Evolutionary conservation across 164 flowering plant genomes (phyloP), one percentile per base, ranked within the genome.

Genomic region (Stephania japonica): DNA sequence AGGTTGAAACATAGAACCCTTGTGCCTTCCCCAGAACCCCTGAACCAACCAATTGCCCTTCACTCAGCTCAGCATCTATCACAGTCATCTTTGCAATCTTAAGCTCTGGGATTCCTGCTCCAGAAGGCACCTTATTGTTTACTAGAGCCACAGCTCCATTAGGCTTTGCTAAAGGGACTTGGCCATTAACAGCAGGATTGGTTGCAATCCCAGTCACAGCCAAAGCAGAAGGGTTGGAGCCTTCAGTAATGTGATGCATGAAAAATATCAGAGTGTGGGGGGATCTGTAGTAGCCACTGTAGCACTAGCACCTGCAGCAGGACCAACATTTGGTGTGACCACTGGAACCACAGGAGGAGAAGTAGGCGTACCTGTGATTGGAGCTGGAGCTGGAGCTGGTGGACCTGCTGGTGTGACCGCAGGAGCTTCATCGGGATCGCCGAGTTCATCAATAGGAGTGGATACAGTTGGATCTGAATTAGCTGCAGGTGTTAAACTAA

Each of bases 111-210:
- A 87, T 70, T 26, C 81, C 77, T 41, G 81, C 66, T 43, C 88
- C 93, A 0, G 73, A 69, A 7, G 90, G 86, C 16, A 87, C 80
- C 71, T 90, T 89, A 24, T 78, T 83, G 82, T 81, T 83, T 32
- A 82, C 69, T 0, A 89, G 90, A 65, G 89, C 79, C 70, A 82
- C 84, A 0, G 88, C 93, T 0, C 91, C 93, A 50, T 90, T 90
- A 4, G 94, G 89, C 71, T 86, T 90, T 49, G 90, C 87, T 42
- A 91, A 91, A 1, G 97, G 89, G 72, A 91, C 79, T 59, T 86
- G 90, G n/a, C 89, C 93, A 21, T 77, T 85, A 64, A 82, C 79
- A 0, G 87, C 88, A 0, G 89, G 81, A 77, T 86, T 87, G 61
- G 84, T 68, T 6, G 87, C 90, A 0, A 84, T 69, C 3, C 97